Percentiles rank a stretch among this genome's conserved stretches.
These are phyloP conservation scores for Nakazawaea ernobii DNA, from an alignment of 805 yeast genomes.

Conservation along the genomic window DNA sequence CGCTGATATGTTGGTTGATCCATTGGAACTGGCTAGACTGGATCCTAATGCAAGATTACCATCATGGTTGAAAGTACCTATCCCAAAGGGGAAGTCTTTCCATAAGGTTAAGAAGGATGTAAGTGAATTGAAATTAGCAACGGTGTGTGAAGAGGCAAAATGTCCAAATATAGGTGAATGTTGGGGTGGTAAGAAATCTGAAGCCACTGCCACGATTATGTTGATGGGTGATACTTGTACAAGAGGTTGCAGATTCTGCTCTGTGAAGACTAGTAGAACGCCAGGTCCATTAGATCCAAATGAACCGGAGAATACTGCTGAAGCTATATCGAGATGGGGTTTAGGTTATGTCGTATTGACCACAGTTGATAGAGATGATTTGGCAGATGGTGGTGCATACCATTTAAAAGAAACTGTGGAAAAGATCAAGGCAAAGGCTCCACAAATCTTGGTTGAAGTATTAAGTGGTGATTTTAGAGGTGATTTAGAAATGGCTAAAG, in stretches of 20 bases:
- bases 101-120: constrained; percentile 80
- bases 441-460: constrained; percentile 88
- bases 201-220: constrained; percentile 98
- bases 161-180: constrained; percentile 99
- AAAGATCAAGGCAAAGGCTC: constrained; percentile 80
- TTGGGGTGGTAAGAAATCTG: constrained; percentile 96
- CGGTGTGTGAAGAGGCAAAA: constrained; percentile 98
- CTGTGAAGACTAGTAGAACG: constrained; percentile 84
- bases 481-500: constrained; percentile 70
- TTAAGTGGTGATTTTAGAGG: constrained; percentile 96
- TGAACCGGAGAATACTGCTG: constrained; percentile 98
- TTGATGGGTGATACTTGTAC: constrained; percentile 98
- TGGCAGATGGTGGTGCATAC: constrained; percentile 86
- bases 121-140: constrained; percentile 80
- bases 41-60: constrained; percentile 76
- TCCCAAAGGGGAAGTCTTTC: constrained; percentile 90
- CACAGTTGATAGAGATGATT: constrained; percentile 95
- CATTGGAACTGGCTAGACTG: constrained; percentile 65
- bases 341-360: constrained; percentile 96
- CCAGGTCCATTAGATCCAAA: constrained; percentile 90
- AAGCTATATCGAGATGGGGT: constrained; percentile 96
- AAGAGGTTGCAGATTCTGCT: constrained; percentile 97
- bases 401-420: constrained; percentile 86
- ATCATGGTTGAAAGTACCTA: constrained; percentile 89
- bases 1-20: constrained; percentile 60